Percentiles rank a stretch among this genome's conserved stretches.
Conservation (phyloP, 306 rosid genomes). For the Prunus mume region DNA sequence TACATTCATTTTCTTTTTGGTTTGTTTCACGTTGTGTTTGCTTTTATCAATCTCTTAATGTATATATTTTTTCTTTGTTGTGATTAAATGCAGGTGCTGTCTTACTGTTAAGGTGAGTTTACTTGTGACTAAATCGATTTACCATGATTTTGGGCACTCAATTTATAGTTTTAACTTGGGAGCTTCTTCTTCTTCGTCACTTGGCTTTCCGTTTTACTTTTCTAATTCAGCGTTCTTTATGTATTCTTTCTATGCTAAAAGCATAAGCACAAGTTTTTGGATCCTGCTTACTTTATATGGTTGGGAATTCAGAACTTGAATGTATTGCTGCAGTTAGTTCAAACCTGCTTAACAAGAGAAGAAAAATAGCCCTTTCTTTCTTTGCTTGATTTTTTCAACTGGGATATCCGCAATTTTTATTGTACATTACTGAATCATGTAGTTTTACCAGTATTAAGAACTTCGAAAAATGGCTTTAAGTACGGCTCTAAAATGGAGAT, state of each 20-base stretch:
- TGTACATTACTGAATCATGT: neutral
- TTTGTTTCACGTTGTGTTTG: neutral
- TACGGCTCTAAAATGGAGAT: neutral
- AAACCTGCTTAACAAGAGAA: neutral
- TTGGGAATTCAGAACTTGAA: neutral
- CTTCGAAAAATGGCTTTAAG: neutral
- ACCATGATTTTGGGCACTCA: neutral
- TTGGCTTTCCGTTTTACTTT: neutral
- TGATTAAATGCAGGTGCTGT: constrained; percentile 77
- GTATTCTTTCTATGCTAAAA: neutral
- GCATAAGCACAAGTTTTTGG: neutral
- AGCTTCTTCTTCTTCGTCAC: neutral
- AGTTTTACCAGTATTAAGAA: neutral
- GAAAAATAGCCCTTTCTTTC: neutral
- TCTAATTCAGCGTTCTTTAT: neutral
- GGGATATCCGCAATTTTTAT: neutral
- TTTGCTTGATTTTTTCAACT: neutral
- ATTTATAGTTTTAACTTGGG: neutral
- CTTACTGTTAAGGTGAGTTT: constrained; percentile 89
- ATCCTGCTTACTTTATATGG: neutral
- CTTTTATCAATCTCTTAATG: constrained; percentile 9
- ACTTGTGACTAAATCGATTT: neutral
- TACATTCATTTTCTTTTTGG: neutral
- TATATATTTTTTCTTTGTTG: constrained; percentile 17
- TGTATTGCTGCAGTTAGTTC: neutral